Base-by-base conservation (phyloP, 306 rosid genomes). In the Dryas drummondii region DNA sequence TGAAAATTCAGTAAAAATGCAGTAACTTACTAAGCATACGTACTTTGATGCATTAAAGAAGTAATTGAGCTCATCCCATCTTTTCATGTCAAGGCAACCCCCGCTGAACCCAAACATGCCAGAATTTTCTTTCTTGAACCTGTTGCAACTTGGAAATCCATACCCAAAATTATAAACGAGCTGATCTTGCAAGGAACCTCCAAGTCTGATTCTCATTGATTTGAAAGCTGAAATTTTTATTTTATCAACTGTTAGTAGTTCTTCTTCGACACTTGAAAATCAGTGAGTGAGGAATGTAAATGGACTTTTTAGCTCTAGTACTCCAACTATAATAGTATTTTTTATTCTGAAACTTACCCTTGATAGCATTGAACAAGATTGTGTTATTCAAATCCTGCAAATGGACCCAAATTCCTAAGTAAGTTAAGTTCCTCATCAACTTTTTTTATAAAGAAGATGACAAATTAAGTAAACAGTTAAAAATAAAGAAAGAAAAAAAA, bases 101-200 rank as follows among this genome's bases (percentile, higher is more conserved):
- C 4, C 2, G 55, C 80, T 76, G 75, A 91, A 91, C 60, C 88
- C 88, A 71, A 91, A 91, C 76, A 86, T 44, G 0, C 89, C 87
- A 16, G 32, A 64, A 2, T 42, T 9, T 4, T 26, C 9, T 62
- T 78, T 86, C 55, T 5, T 69, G 42, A 87, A 45, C 0, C 19
- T 11, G 2, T 80, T 79, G 71, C 92, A 87, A 1, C 45, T 26
- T 32, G 41, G 44, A 4, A 27, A 26, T 41, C 55, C 75, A 4
- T 12, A 45, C 0, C 94, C 91, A 73, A 89, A 83, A 64, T 80
- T 82, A 79, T 89, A 91, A 47, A 76, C 66, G 17, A 87, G 72
- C 22, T 76, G 84, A 80, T 91, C 94, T 83, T 89, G 76, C 9
- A 87, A 9, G 61, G 97, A 91, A 11, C 97, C 97, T 83, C 94